Conservation (phyloP, 2,329 filamentous ascomycete species). For the Colletotrichum sp. region DNA sequence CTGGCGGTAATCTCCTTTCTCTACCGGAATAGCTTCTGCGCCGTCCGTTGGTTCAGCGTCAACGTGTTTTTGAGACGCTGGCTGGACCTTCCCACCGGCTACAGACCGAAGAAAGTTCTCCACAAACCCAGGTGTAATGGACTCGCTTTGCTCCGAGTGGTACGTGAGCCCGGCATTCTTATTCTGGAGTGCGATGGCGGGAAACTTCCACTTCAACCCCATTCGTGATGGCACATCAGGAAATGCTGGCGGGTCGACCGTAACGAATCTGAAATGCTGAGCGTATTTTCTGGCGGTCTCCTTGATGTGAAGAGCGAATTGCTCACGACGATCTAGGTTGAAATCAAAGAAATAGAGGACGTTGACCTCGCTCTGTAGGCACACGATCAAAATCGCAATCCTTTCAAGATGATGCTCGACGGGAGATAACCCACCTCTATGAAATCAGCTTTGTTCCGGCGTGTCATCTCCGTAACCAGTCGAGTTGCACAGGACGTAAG, state of each 20-base stretch:
- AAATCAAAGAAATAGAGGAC: constrained; percentile 34
- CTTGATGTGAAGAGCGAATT: constrained; percentile 39
- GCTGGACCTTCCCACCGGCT: background rate
- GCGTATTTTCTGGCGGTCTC: constrained; percentile 47
- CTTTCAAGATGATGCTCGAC: background rate
- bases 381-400: background rate
- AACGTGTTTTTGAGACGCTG: background rate
- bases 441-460: constrained; percentile 45
- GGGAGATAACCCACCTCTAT: background rate
- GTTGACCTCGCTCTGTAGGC: background rate
- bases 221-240: constrained; percentile 44
- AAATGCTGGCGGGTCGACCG: constrained; percentile 50
- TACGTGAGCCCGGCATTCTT: background rate
- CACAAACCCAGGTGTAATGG: constrained; percentile 4
- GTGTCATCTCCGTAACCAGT: constrained; percentile 47
- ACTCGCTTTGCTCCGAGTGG: background rate
- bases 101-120: background rate
- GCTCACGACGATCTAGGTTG: constrained; percentile 32
- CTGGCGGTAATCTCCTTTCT: background rate
- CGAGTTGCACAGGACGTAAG: constrained; percentile 40
- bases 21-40: background rate
- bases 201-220: constrained; percentile 30
- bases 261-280: constrained; percentile 53
- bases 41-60: background rate
- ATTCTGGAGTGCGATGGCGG: constrained; percentile 10